phyloP scores from a whole-genome alignment of 2,329 filamentous ascomycete species.

The Juglanconis oblonga region DNA sequence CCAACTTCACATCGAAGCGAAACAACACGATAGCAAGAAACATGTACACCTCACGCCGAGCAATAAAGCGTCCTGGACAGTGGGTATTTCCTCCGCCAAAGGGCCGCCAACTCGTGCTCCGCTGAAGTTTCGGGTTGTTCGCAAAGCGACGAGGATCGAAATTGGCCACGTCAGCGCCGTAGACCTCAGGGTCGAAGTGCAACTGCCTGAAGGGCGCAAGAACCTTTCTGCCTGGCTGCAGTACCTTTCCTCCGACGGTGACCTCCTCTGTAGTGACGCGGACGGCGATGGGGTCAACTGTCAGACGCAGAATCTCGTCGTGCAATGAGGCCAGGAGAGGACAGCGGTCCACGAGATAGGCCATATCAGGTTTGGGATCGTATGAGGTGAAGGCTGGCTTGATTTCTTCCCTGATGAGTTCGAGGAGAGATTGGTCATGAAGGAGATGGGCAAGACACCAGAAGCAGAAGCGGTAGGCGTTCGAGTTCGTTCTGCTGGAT shows the following conservation, averaged over 20 bases:
- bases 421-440: not conserved
- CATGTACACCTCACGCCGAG: slow-evolving; percentile 2
- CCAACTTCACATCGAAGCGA: slow-evolving; percentile 2
- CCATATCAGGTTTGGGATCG: not conserved
- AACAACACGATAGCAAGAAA: slow-evolving; percentile 1
- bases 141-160: slow-evolving; percentile 1
- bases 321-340: not conserved
- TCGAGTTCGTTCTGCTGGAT: not conserved
- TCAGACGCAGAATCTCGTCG: not conserved
- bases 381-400: not conserved
- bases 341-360: not conserved
- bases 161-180: not conserved
- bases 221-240: not conserved
- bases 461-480: slow-evolving; percentile 1
- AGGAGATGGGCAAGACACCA: slow-evolving; percentile 3
- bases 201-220: slow-evolving; percentile 5
- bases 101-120: slow-evolving; percentile 8
- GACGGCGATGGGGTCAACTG: not conserved
- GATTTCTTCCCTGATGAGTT: not conserved
- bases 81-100: not conserved
- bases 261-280: not conserved
- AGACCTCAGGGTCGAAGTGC: not conserved
- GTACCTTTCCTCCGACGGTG: not conserved
- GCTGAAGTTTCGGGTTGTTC: not conserved
- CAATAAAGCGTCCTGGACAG: not conserved